These are phyloP conservation scores for Mucor sp. DNA, from an alignment of 371 early-diverging fungal species.

Conservation along the genomic window DNA sequence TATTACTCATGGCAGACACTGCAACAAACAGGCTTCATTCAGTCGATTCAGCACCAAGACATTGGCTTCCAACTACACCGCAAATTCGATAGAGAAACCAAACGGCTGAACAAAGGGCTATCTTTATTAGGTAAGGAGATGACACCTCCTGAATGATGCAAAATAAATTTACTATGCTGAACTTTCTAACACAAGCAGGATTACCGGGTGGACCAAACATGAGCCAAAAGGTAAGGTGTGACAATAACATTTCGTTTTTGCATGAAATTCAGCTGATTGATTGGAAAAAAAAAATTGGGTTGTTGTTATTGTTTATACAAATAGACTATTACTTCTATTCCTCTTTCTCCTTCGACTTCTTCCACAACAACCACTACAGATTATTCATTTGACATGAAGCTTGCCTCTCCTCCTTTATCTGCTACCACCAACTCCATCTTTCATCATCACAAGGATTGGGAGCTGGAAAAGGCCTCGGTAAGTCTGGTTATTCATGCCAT, in stretches of 20 bases:
- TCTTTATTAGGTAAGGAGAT: constrained; percentile 11
- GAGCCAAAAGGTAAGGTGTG: constrained; percentile 7
- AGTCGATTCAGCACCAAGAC: constrained; percentile 15
- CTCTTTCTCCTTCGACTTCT: constrained; percentile 8
- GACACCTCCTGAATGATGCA: background rate
- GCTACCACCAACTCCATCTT: background rate
- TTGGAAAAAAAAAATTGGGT: background rate
- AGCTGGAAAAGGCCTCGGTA: constrained; percentile 27
- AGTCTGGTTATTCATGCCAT: background rate
- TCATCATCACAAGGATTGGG: constrained; percentile 29
- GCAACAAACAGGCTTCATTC: background rate
- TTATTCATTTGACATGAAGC: constrained; percentile 1
- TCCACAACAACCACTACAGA: background rate
- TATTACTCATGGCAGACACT: too few species aligned
- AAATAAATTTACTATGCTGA: background rate
- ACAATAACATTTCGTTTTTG: background rate
- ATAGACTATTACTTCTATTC: background rate
- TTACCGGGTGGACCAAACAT: background rate
- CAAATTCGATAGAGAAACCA: constrained; percentile 18
- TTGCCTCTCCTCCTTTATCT: background rate
- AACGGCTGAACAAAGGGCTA: constrained; percentile 5
- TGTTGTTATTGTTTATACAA: background rate
- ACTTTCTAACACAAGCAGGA: background rate
- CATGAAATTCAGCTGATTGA: constrained; percentile 1
- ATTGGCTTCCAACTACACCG: background rate